These are phyloP conservation scores for Prinsepia uniflora DNA, from an alignment of 306 rosid genomes.

Conservation along the genomic window DNA sequence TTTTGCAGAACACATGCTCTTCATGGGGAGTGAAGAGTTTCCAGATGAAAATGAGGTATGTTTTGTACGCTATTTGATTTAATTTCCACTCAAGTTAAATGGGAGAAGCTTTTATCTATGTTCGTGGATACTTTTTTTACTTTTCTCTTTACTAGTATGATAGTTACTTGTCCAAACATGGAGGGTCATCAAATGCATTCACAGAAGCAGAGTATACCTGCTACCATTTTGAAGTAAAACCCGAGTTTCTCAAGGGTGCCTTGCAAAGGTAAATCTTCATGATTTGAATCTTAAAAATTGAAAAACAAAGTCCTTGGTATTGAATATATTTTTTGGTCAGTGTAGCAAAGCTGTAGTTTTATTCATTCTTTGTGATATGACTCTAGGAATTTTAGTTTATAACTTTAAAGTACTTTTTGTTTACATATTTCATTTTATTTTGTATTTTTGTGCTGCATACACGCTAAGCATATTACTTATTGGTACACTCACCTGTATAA, in stretches of 20 bases:
- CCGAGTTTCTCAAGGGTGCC: constrained; percentile 81
- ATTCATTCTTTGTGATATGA: constrained; percentile 4
- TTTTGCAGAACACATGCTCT: constrained; percentile 95
- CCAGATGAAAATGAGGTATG: constrained; percentile 98
- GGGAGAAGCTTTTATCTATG: constrained; percentile 9
- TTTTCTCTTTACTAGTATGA: constrained; percentile 72
- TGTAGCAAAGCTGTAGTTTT: constrained; percentile 22
- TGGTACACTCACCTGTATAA: neutral
- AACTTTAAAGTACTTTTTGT: neutral
- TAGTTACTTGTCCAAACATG: constrained; percentile 96
- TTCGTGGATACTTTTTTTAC: constrained; percentile 37
- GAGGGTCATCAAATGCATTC: constrained; percentile 94
- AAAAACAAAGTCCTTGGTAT: constrained; percentile 9
- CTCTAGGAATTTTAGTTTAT: neutral
- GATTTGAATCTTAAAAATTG: neutral
- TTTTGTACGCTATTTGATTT: constrained; percentile 22
- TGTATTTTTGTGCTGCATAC: neutral
- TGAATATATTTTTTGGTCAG: constrained; percentile 15
- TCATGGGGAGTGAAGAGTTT: constrained; percentile 93
- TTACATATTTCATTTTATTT: neutral
- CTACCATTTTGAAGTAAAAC: constrained; percentile 95
- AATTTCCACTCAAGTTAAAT: constrained; percentile 18
- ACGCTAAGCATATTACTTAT: neutral
- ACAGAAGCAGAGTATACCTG: constrained; percentile 92
- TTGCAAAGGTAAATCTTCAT: constrained; percentile 60